Evolutionary conservation across 179 eudicot genomes (phyloP), one percentile per base, ranked within the genome.

Genomic region (Beta macrorhiza): DNA sequence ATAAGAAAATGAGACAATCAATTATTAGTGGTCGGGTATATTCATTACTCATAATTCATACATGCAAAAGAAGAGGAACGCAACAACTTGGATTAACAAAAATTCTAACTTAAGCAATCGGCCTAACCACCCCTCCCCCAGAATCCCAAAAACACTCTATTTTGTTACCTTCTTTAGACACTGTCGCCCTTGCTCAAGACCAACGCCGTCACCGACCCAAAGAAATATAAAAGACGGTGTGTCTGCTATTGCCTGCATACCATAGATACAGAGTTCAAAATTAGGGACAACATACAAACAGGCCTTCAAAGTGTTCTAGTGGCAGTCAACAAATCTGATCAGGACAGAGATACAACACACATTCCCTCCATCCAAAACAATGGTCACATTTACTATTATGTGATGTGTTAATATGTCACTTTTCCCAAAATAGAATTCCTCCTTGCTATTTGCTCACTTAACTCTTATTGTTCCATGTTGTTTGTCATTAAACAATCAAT

Each of bases 191-290:
- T 91, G 98, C 85, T 96, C 98, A 74, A 96, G 98, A 81, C 99
- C 99, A 78, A 90, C 90, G 51, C 98, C 98, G 89, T 96, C 99
- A 84, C 98, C 99, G 80, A 96, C 99, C 98, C 99, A 94, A 78
- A 94, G 99, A 84, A 96, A 96, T 57, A 96, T 86, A 78, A 96
- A 96, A 83, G 99, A 96, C 65, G 99, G 97, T 22, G 99, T 94
- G 88, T 96, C 98, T 64, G 99, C 99, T 80, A 96, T 94, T 80
- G 96, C 95, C 98, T 96, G 91, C 74, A 81, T 74, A 63, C 3
- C 25, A 81, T 44, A 75, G 22, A 70, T 61, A 57, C 58, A 75
- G 51, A 70, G 19, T 37, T 52, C 76, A 67, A 25, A 57, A 58
- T 55, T 17, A 57, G 29, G 25, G 44, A 6, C 59, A n/a, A 49